Evolutionary conservation across 1,284 basidiomycete species (phyloP).

Genomic region (Cutaneotrichosporon dermatis): DNA sequence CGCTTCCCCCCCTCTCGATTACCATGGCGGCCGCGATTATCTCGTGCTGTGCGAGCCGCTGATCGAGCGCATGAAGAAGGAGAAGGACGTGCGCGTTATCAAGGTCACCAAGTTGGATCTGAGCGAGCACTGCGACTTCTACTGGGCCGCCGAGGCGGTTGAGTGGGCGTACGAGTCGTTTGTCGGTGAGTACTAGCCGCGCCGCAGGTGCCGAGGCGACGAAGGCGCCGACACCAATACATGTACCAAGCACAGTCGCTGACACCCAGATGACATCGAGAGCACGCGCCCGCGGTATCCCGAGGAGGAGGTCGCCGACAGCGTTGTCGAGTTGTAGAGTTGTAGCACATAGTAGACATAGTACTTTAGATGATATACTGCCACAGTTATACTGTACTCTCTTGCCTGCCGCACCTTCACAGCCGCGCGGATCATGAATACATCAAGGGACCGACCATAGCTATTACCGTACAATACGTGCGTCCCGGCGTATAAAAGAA

Average conservation of each 20-base stretch:
- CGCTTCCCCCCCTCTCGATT: conserved; percentile 60
- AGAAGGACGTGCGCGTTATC: conserved; percentile 54
- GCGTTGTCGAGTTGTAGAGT: not conserved
- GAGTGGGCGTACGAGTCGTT: conserved; percentile 56
- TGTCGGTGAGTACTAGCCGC: conserved; percentile 35
- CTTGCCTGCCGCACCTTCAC: no score
- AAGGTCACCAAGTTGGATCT: conserved; percentile 54
- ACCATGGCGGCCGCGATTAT: conserved; percentile 55
- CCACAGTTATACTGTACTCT: no score
- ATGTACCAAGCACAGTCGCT: not conserved
- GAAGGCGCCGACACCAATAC: no score
- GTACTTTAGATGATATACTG: no score
- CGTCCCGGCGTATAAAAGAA: not conserved
- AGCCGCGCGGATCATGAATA: not conserved
- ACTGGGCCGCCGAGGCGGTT: conserved; percentile 59
- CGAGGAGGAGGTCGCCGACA: conserved; percentile 24
- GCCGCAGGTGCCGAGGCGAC: no score
- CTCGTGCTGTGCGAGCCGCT: conserved; percentile 54
- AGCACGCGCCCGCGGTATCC: conserved; percentile 37
- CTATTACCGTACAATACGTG: not conserved
- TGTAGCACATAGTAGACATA: conserved; percentile 3
- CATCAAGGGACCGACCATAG: not conserved
- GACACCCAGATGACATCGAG: conserved; percentile 39
- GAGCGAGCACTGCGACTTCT: conserved; percentile 54
- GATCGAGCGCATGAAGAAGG: conserved; percentile 52